Evolutionary conservation across 306 rosid species (phyloP).

Genomic region (Ochetophila trinervis): DNA sequence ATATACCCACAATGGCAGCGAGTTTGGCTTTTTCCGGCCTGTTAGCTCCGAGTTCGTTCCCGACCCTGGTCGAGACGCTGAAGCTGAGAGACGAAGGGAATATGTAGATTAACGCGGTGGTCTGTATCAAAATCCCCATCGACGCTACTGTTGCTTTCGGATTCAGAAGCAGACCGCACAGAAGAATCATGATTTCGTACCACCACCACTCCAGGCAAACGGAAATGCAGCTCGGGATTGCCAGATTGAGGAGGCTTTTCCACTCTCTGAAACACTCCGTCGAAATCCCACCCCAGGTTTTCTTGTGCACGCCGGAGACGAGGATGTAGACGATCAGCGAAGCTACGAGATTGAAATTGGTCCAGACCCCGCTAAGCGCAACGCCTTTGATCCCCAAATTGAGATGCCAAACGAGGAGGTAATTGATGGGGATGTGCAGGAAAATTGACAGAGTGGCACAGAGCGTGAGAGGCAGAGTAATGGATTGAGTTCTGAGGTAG

Average conservation of each 20-base stretch:
- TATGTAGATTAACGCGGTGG: slow-evolving; percentile 76
- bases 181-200: slow-evolving; percentile 89
- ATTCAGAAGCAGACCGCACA: slow-evolving; percentile 61
- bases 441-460: slow-evolving; percentile 65
- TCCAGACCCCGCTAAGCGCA: slow-evolving; percentile 73
- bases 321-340: slow-evolving; percentile 55
- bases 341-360: slow-evolving; percentile 66
- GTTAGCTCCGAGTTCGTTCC: slow-evolving; percentile 77
- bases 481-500: slow-evolving; percentile 77
- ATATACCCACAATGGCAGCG: slow-evolving; percentile 70
- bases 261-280: slow-evolving; percentile 53
- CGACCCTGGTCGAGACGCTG: slow-evolving; percentile 89
- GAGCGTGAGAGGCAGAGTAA: slow-evolving; percentile 75
- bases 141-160: slow-evolving; percentile 84
- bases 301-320: slow-evolving; percentile 43
- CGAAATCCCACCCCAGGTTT: slow-evolving; percentile 72
- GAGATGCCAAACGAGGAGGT: slow-evolving; percentile 50
- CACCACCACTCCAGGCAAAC: slow-evolving; percentile 99
- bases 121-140: slow-evolving; percentile 88
- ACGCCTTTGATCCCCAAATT: slow-evolving; percentile 69
- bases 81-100: slow-evolving; percentile 80
- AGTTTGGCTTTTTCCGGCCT: slow-evolving; percentile 56
- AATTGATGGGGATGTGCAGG: slow-evolving; percentile 76
- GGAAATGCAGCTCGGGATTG: slow-evolving; percentile 84
- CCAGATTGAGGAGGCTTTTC: slow-evolving; percentile 56